Conservation (phyloP, 768 basidiomycete genomes). For the Termitomyces sp. region DNA sequence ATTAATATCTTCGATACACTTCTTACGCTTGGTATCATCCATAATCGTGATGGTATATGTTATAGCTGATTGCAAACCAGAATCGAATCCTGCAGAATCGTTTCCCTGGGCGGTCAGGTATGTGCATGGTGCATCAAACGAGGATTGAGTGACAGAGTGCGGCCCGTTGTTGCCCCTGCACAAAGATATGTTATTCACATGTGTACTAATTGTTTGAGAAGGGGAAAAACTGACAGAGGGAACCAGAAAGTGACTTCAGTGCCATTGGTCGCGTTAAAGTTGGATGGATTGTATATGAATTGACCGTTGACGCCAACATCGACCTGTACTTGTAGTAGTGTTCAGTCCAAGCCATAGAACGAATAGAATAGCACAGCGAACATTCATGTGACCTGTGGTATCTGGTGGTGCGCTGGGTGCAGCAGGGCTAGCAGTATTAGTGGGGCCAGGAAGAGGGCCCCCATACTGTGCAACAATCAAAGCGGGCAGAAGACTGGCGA, state of each 20-base stretch:
- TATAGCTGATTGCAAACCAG: constrained; percentile 35
- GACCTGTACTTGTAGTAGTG: constrained; percentile 26
- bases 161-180: constrained; percentile 29
- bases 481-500: constrained; percentile 27
- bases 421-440: constrained; percentile 23
- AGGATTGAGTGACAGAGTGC: constrained; percentile 57
- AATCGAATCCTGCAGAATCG: constrained; percentile 48
- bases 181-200: constrained; percentile 12
- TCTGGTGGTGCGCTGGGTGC: constrained; percentile 38
- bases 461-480: constrained; percentile 37
- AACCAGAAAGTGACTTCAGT: constrained; percentile 53
- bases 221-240: constrained; percentile 33
- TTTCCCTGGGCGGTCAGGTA: constrained; percentile 37
- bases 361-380: constrained; percentile 13
- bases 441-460: constrained; percentile 17
- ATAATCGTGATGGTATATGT: constrained; percentile 48
- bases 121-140: constrained; percentile 50
- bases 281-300: constrained; percentile 41
- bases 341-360: background rate
- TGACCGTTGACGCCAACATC: constrained; percentile 36
- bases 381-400: constrained; percentile 33
- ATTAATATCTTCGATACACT: background rate
- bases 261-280: constrained; percentile 45
- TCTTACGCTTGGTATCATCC: constrained; percentile 43
- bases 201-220: background rate